These are phyloP conservation scores for Erysiphe pulchra DNA, from an alignment of 2,329 filamentous ascomycete species.

Conservation along the genomic window DNA sequence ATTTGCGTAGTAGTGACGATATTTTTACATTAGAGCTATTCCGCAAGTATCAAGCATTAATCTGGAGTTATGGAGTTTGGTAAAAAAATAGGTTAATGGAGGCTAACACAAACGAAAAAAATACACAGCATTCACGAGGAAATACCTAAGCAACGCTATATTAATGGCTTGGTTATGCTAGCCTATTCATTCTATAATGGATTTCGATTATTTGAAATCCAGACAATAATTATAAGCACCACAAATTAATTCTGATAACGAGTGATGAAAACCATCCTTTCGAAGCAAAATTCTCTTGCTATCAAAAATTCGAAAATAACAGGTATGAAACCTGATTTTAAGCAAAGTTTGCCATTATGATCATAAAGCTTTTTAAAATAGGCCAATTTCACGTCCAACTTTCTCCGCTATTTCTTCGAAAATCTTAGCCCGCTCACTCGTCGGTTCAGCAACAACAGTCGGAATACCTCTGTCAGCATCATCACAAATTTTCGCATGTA, in stretches of 20 bases:
- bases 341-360: no score
- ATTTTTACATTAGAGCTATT: conserved; percentile 4
- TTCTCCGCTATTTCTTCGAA: conserved; percentile 46
- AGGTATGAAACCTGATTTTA: no score
- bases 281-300: no score
- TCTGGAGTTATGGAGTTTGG: conserved; percentile 9
- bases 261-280: no score
- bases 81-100: conserved; percentile 11
- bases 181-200: no score
- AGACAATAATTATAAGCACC: no score
- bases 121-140: no score
- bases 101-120: conserved; percentile 16
- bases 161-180: no score
- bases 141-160: no score
- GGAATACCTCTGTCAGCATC: conserved; percentile 73
- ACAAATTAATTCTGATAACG: no score
- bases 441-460: conserved; percentile 68
- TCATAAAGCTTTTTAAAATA: conserved; percentile 3
- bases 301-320: no score
- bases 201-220: no score
- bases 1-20: conserved; percentile 2
- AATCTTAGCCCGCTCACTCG: conserved; percentile 41
- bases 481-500: conserved; percentile 66
- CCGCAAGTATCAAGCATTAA: conserved; percentile 11
- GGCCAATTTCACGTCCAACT: conserved; percentile 15